Base-by-base conservation (phyloP, 257 asterid genomes). In the Nicotiana sylvestris region DNA sequence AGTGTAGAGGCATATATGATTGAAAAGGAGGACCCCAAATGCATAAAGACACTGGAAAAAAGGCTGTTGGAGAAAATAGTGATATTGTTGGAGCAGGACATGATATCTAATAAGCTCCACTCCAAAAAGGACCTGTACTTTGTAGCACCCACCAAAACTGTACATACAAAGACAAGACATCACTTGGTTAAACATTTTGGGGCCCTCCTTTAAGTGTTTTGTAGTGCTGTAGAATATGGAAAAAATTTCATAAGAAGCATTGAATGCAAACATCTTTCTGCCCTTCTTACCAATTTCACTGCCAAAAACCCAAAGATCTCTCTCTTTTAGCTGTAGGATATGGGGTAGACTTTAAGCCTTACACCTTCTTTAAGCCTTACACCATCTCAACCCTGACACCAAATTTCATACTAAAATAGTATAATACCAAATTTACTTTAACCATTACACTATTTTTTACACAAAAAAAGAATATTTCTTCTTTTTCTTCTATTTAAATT, bases 41-140 rank as follows among this genome's bases (percentile, higher is more conserved):
- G 88, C 90, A 76, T 74, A 86, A 88, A 78, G 92, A 89, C 89
- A 87, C 69, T 70, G 53, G 78, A 83, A 85, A 35, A 80, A 83
- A 81, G 88, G 80, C 86, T 82, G 87, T 84, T 82, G 64, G 76
- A 84, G 70, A 76, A 85, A 83, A 82, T 82, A 69, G 83, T 80
- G 77, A 81, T 66, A 29, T 62, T 80, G 81, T 72, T 72, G 80
- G 84, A 72, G 66, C 25, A 66, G 76, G 74, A 46, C 60, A 80
- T 62, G 83, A 64, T 60, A 62, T 61, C 76, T 80, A 43, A 80
- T 80, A 33, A 80, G 51, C 83, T 80, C 60, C 56, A 80, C 82
- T 80, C 82, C 68, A 57, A 78, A 60, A 78, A 62, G 76, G 76
- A 80, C 76, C 61, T 16, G 76, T 21, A 80, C 83, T 64, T 80